Base-by-base conservation (phyloP, 805 yeast genomes). In the Danielia reshetovae region DNA sequence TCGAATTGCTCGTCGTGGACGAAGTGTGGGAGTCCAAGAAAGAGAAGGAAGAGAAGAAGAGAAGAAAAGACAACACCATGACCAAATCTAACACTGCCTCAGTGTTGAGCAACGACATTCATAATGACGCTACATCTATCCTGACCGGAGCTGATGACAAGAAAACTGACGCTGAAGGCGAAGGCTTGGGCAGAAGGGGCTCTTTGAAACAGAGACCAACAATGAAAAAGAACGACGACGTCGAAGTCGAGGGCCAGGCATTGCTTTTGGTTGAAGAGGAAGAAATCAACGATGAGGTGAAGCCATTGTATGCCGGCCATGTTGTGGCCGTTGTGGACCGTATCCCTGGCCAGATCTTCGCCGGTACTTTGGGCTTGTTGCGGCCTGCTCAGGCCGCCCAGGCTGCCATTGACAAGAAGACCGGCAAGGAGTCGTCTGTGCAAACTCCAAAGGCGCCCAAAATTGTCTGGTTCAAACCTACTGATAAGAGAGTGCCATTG, bases 381-480 rank as follows among this genome's bases (percentile, higher is more conserved):
- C 79, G 98, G 59, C 98, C 98, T 3, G 93, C 97, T 3, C 96
- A 88, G 50, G 94, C 94, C 49, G 89, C 88, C 5, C 81, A 86
- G 24, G 86, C 84, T 45, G 89, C 84, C 30, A 80, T 79, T 51
- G 72, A 65, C 43, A 65, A 66, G 38, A 61, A 66, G 38, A 57
- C 53, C 32, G 78, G 77, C 13, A 64, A 65, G 43, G 75, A 70
- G 35, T 61, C 71, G 5, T 59, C 69, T 11, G 63, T 66, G 12
- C 70, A 61, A 39, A 61, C 69, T 47, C 68, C 70, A 13, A 62
- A 56, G 36, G 75, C 77, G 27, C 98, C 98, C 22, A 93, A 93
- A 57, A 93, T 93, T 68, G 97, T 93, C 22, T 93, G 98, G 98
- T 93, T 93, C 60, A 93, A 93, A 57, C 98, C 98, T 24, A 89